phyloP scores from a whole-genome alignment of 768 basidiomycete genomes.

The Auricularia auricula-judae region DNA sequence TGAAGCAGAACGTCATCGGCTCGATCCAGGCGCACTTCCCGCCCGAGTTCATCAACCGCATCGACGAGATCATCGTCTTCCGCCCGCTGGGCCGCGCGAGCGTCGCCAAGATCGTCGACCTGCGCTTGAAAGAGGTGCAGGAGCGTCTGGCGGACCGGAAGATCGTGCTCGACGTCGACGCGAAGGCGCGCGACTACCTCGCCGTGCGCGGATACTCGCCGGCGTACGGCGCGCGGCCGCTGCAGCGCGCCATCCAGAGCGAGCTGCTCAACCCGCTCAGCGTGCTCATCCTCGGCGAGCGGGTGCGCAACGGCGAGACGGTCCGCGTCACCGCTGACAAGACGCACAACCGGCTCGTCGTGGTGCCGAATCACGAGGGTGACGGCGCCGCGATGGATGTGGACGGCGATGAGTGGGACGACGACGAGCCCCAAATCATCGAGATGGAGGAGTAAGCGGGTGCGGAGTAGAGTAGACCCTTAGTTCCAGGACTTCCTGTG shows the following conservation, averaged over 20 bases:
- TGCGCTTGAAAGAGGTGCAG: conserved; percentile 79
- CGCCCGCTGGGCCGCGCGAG: conserved; percentile 68
- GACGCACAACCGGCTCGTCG: conserved; percentile 62
- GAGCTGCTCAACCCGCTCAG: conserved; percentile 90
- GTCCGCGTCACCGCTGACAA: conserved; percentile 72
- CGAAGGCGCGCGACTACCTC: conserved; percentile 66
- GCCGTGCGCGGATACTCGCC: conserved; percentile 69
- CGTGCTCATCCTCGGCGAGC: conserved; percentile 70
- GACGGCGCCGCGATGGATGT: conserved; percentile 44
- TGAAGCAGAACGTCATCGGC: conserved; percentile 59
- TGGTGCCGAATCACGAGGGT: conserved; percentile 73
- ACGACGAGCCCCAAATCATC: conserved; percentile 55
- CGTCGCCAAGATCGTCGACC: conserved; percentile 77
- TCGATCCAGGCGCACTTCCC: conserved; percentile 80
- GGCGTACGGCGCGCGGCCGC: conserved; percentile 82
- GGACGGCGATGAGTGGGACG: conserved; percentile 45
- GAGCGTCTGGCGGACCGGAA: conserved; percentile 69
- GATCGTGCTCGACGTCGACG: conserved; percentile 67
- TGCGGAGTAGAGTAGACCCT: too few relatives aligned
- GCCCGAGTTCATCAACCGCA: conserved; percentile 85
- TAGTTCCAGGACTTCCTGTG: too few relatives aligned
- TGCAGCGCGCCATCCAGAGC: conserved; percentile 84
- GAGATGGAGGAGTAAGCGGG: conserved; percentile 37
- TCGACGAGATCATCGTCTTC: conserved; percentile 46
- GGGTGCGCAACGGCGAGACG: conserved; percentile 70